These are phyloP conservation scores for Ambrosia hybrid DNA, from an alignment of 140 eudicot genomes.

Conservation along the genomic window DNA sequence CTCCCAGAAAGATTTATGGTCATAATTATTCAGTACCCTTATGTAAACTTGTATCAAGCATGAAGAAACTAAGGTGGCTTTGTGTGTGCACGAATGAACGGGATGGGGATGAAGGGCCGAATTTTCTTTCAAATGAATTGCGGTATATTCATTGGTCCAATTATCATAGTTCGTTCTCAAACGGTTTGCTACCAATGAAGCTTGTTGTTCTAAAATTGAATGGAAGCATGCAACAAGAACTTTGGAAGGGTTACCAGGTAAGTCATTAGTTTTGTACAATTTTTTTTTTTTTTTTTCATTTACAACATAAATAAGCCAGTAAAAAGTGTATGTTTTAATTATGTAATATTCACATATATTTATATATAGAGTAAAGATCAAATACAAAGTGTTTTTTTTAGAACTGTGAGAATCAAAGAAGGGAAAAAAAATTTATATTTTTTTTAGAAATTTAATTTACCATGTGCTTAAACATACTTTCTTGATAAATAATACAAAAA, in stretches of 20 bases:
- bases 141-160: not conserved
- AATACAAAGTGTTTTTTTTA: too few relatives aligned
- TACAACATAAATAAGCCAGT: not conserved
- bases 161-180: not conserved
- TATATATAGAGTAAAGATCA: too few relatives aligned
- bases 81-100: too few relatives aligned
- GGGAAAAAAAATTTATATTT: too few relatives aligned
- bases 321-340: too few relatives aligned
- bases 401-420: too few relatives aligned
- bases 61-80: constrained; percentile 17
- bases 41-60: not conserved
- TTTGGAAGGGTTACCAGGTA: constrained; percentile 1
- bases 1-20: not conserved
- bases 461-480: too few relatives aligned
- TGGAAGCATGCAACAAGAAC: not conserved
- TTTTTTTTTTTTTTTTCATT: too few relatives aligned
- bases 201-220: not conserved
- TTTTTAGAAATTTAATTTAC: too few relatives aligned
- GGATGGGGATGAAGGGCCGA: constrained; percentile 1
- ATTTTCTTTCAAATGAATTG: constrained; percentile 1
- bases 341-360: too few relatives aligned
- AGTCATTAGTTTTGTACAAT: not conserved
- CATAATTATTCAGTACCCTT: not conserved
- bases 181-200: constrained; percentile 10
- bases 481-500: too few relatives aligned